Conservation (phyloP, 2,329 filamentous ascomycete species). For the Pleomassaria siparia region DNA sequence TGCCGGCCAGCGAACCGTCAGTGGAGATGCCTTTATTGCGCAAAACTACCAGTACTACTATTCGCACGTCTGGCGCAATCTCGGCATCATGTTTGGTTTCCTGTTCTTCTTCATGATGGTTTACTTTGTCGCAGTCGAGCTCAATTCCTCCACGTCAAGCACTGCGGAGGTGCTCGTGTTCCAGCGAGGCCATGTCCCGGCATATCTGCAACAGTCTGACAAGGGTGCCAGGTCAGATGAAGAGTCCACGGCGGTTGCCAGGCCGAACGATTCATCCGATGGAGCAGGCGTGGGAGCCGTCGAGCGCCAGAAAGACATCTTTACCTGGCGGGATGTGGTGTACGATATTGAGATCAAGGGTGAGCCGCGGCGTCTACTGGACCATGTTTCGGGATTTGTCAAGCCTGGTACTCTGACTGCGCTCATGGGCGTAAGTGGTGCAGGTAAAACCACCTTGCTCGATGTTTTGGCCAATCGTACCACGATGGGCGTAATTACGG, state of each 20-base stretch:
- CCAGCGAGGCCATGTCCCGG: constrained; percentile 46
- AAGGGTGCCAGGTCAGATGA: constrained; percentile 37
- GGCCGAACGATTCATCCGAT: constrained; percentile 27
- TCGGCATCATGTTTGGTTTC: constrained; percentile 68
- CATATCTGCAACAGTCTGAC: constrained; percentile 37
- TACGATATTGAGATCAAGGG: constrained; percentile 44
- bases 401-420: constrained; percentile 55
- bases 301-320: constrained; percentile 45
- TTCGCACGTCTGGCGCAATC: constrained; percentile 59
- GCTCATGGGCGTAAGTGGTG: constrained; percentile 42
- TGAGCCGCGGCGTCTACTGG: constrained; percentile 54
- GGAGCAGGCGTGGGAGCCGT: constrained; percentile 43
- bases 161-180: constrained; percentile 73
- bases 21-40: constrained; percentile 41
- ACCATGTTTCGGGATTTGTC: constrained; percentile 57
- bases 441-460: constrained; percentile 43
- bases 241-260: constrained; percentile 31
- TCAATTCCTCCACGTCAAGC: constrained; percentile 64
- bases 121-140: constrained; percentile 65
- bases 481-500: constrained; percentile 42
- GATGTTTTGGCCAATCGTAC: constrained; percentile 40
- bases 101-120: constrained; percentile 63
- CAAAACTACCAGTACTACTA: constrained; percentile 41
- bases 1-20: constrained; percentile 41
- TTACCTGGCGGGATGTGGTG: constrained; percentile 40